Evolutionary conservation across 495 filamentous ascomycete species (phyloP).

Genomic region (Hypoxylon lienhwacheense): DNA sequence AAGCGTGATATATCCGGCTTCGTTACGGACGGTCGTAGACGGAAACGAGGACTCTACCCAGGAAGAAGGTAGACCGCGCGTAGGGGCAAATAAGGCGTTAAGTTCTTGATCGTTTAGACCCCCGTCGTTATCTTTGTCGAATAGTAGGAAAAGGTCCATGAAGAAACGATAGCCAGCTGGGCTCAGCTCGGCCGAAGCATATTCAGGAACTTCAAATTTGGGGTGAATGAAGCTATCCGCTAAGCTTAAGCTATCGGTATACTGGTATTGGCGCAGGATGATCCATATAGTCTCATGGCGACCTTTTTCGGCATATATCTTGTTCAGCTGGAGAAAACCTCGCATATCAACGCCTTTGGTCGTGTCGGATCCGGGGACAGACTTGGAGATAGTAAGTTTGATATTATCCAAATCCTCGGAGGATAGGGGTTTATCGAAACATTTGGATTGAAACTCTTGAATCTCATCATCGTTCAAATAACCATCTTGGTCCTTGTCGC

Average conservation of each 20-base stretch:
- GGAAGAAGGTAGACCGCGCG: slow-evolving; percentile 80
- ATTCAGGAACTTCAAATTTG: slow-evolving; percentile 89
- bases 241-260: slow-evolving; percentile 88
- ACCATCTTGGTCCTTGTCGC: slow-evolving; percentile 96
- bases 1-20: slow-evolving; percentile 91
- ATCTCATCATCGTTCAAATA: slow-evolving; percentile 89
- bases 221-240: slow-evolving; percentile 91
- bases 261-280: slow-evolving; percentile 92
- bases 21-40: slow-evolving; percentile 90
- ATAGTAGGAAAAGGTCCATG: slow-evolving; percentile 90
- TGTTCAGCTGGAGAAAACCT: slow-evolving; percentile 88
- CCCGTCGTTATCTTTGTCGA: slow-evolving; percentile 97
- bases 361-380: slow-evolving; percentile 61
- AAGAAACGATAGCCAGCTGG: slow-evolving; percentile 96
- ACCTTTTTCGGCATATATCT: slow-evolving; percentile 93
- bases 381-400: slow-evolving; percentile 77
- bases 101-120: slow-evolving; percentile 86
- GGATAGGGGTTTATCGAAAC: slow-evolving; percentile 81
- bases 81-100: slow-evolving; percentile 84
- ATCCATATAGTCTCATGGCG: slow-evolving; percentile 99
- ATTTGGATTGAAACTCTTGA: slow-evolving; percentile 83
- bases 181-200: slow-evolving; percentile 88
- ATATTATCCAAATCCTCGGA: slow-evolving; percentile 82
- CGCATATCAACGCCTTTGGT: slow-evolving; percentile 74
- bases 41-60: slow-evolving; percentile 89